phyloP scores from a whole-genome alignment of 1,139 yeast species.

The Suhomyces panamericanus region DNA sequence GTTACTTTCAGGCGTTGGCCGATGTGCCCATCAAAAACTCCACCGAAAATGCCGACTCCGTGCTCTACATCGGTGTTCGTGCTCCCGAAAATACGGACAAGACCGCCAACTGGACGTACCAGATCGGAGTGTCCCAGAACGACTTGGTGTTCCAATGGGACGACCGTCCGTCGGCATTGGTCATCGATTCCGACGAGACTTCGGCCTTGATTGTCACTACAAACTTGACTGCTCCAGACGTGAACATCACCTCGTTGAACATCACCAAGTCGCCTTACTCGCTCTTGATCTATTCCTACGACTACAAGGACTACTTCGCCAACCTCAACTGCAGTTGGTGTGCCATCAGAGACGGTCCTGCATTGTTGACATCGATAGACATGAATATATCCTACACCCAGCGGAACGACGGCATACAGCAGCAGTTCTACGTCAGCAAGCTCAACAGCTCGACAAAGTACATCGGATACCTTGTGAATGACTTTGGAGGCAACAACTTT shows the following conservation, averaged over 20 bases:
- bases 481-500: slow-evolving; percentile 38
- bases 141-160: slow-evolving; percentile 74
- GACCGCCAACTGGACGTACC: slow-evolving; percentile 55
- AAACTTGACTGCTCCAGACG: slow-evolving; percentile 40
- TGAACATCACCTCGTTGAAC: slow-evolving; percentile 24
- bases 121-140: slow-evolving; percentile 68
- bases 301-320: slow-evolving; percentile 37
- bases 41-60: slow-evolving; percentile 18
- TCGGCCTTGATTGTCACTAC: slow-evolving; percentile 71
- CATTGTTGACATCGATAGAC: slow-evolving; percentile 26
- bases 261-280: slow-evolving; percentile 39
- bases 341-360: slow-evolving; percentile 59
- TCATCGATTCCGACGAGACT: slow-evolving; percentile 73
- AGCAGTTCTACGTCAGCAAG: slow-evolving; percentile 63
- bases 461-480: slow-evolving; percentile 63
- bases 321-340: slow-evolving; percentile 66
- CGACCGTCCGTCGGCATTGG: slow-evolving; percentile 53
- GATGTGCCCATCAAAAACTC: slow-evolving; percentile 30
- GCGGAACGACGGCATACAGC: slow-evolving; percentile 51
- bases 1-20: slow-evolving; percentile 59
- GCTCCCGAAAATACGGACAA: slow-evolving; percentile 44
- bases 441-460: slow-evolving; percentile 65
- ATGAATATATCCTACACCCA: slow-evolving; percentile 44
- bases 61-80: slow-evolving; percentile 50
- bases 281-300: slow-evolving; percentile 49